Conservation (phyloP, 108 stramenopile genomes). For the Cyclotella kingstonii region DNA sequence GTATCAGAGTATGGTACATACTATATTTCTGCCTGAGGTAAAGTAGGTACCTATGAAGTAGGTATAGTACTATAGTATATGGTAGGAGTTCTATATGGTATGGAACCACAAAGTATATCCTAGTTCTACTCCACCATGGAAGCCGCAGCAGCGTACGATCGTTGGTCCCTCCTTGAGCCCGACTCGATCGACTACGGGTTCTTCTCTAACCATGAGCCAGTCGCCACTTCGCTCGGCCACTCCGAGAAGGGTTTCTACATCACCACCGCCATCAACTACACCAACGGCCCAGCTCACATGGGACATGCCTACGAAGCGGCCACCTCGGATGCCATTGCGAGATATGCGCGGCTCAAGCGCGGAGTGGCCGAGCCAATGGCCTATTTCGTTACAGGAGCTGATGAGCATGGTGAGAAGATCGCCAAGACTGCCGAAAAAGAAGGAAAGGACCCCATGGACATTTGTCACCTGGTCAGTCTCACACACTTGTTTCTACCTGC, state of each 20-base stretch:
- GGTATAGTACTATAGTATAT: background rate
- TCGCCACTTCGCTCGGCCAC: background rate
- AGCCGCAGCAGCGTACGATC: slow-evolving; percentile 50
- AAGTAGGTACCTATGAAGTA: too few species aligned
- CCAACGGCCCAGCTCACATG: slow-evolving; percentile 98
- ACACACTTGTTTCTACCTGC: too few species aligned
- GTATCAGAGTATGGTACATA: too few species aligned
- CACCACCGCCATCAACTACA: slow-evolving; percentile 99
- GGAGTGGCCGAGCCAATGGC: slow-evolving; percentile 45
- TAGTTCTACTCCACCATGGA: slow-evolving; percentile 4
- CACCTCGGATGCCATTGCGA: slow-evolving; percentile 89
- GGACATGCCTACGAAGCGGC: slow-evolving; percentile 98
- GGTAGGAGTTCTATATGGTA: too few species aligned
- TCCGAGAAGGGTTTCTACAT: slow-evolving; percentile 71
- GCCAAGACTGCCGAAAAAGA: slow-evolving; percentile 88
- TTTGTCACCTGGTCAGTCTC: slow-evolving; percentile 87
- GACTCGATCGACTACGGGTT: slow-evolving; percentile 72
- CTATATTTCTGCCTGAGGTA: too few species aligned
- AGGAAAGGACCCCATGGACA: slow-evolving; percentile 83
- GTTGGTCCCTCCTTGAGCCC: slow-evolving; percentile 75
- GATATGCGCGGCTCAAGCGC: slow-evolving; percentile 73
- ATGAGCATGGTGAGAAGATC: slow-evolving; percentile 99
- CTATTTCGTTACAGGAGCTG: slow-evolving; percentile 96
- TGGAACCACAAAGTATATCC: background rate
- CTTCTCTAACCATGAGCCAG: slow-evolving; percentile 20